Percentiles rank a stretch among this genome's conserved stretches.
phyloP scores from a whole-genome alignment of 768 basidiomycete genomes.

The Tulasnella sp. region DNA sequence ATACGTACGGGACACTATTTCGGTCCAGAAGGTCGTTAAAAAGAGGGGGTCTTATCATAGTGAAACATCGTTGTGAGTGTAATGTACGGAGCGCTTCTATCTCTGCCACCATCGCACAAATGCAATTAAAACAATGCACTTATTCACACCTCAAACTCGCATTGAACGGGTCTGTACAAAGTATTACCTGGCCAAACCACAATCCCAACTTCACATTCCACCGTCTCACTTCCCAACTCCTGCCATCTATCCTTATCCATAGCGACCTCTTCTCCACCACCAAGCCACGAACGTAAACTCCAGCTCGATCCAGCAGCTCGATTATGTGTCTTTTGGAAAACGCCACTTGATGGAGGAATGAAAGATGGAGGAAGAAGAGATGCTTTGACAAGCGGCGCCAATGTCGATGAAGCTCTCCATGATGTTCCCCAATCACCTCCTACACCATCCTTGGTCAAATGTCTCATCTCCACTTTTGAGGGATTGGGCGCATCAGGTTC shows the following conservation, averaged over 20 bases:
- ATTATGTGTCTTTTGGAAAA: neutral
- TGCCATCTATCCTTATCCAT: conserved; percentile 23
- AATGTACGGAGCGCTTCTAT: too few relatives aligned
- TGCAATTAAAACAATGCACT: too few relatives aligned
- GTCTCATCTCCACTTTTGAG: conserved; percentile 40
- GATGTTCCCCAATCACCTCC: conserved; percentile 60
- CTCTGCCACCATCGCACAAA: too few relatives aligned
- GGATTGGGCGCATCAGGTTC: conserved; percentile 34
- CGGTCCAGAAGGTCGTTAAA: too few relatives aligned
- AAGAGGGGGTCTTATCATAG: too few relatives aligned
- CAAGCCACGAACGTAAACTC: conserved; percentile 34
- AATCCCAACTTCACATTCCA: conserved; percentile 89
- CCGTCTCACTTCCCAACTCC: conserved; percentile 64
- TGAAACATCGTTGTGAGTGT: too few relatives aligned
- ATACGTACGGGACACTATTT: too few relatives aligned
- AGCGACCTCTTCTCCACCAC: conserved; percentile 26
- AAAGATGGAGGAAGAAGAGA: conserved; percentile 25
- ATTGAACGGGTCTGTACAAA: conserved; percentile 36
- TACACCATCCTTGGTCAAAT: conserved; percentile 43
- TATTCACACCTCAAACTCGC: conserved; percentile 14
- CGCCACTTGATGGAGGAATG: conserved; percentile 37
- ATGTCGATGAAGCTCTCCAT: conserved; percentile 44
- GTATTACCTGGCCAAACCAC: conserved; percentile 83
- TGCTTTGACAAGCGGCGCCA: conserved; percentile 52
- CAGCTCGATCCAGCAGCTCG: conserved; percentile 22